Evolutionary conservation across 2,329 filamentous ascomycete species (phyloP), one percentile per base, ranked within the genome.

Genomic region (Cercospora zeina): DNA sequence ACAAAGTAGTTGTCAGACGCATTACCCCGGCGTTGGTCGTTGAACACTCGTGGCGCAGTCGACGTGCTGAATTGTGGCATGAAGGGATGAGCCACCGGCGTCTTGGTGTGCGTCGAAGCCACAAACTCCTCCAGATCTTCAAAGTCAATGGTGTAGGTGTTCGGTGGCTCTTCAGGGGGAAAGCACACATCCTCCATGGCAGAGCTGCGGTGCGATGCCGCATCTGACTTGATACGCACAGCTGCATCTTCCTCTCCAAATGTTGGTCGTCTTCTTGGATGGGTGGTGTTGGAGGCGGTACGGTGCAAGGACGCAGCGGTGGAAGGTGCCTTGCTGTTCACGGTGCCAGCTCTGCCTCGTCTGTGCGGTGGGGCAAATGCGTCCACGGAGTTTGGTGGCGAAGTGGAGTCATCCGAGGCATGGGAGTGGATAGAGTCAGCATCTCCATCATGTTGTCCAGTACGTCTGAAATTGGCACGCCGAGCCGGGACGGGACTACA

Each of bases 351-450:
- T 47, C 93, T 89, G 73, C 93, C 90, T 62, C 93, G 88, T 62
- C 58, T 57, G 5, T 91, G 90, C 55, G 91, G 90, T 71, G 95
- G 90, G 16, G 95, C 95, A 76, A 99, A 99, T 3, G 95, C 95
- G 76, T 97, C 96, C 56, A 99, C 92, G 0, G 95, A 99, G 76
- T 97, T 99, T 7, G 95, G 95, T 10, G 93, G 93, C 5, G 95
- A 97, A 1, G 85, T 80, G 0, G 90, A 91, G 59, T 91, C 84
- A 53, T 64, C 45, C 27, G 65, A 67, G 9, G 50, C 57, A 14
- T 65, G 47, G 1, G 65, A 67, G n/a, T 60, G 63, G 13, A 68
- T 57, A 1, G 67, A 67, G 14, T 62, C 63, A 42, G 62, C 58
- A 21, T 67, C 67, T 10, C 62, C 67, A 3, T 69, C 54, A 45